Conservation (phyloP, 164 flowering plant species). For the Magnolia officinalis region DNA sequence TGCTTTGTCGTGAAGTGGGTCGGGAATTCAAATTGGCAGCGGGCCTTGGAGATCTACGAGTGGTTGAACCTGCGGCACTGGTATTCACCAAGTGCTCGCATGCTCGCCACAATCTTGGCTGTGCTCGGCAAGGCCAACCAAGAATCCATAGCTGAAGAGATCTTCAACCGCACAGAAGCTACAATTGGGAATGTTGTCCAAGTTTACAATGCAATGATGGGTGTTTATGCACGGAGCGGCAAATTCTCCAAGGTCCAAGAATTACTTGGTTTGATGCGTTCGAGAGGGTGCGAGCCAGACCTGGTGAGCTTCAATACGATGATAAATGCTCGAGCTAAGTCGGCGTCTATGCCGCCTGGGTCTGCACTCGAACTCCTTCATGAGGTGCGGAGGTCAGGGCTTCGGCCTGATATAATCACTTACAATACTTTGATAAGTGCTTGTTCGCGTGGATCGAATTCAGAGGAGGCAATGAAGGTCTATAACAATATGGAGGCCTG, state of each 20-base stretch:
- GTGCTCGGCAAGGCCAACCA: slow-evolving; percentile 91
- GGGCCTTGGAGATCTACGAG: slow-evolving; percentile 88
- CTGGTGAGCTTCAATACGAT: slow-evolving; percentile 88
- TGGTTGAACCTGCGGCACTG: slow-evolving; percentile 86
- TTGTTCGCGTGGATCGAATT: slow-evolving; percentile 73
- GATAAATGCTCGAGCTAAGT: slow-evolving; percentile 78
- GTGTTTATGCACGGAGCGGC: slow-evolving; percentile 82
- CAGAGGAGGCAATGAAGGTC: slow-evolving; percentile 72
- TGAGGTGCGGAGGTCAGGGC: slow-evolving; percentile 61
- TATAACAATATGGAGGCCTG: slow-evolving; percentile 55
- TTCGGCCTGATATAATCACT: slow-evolving; percentile 85
- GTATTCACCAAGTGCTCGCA: slow-evolving; percentile 76
- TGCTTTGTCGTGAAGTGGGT: slow-evolving; percentile 89
- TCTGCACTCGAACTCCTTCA: slow-evolving; percentile 55
- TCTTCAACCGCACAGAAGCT: slow-evolving; percentile 56
- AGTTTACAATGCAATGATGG: slow-evolving; percentile 97
- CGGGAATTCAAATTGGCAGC: slow-evolving; percentile 74
- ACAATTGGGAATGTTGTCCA: slow-evolving; percentile 55
- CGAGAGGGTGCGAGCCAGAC: slow-evolving; percentile 82
- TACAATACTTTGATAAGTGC: slow-evolving; percentile 92
- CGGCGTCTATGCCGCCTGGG: slow-evolving; percentile 46
- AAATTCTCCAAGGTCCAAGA: slow-evolving; percentile 61
- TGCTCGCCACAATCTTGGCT: slow-evolving; percentile 80
- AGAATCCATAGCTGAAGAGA: slow-evolving; percentile 71
- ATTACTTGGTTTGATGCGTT: slow-evolving; percentile 63